Percentiles rank a stretch among this genome's conserved stretches.
phyloP scores from a whole-genome alignment of 352 stramenopile species.

The Globisporangium perplexum region DNA sequence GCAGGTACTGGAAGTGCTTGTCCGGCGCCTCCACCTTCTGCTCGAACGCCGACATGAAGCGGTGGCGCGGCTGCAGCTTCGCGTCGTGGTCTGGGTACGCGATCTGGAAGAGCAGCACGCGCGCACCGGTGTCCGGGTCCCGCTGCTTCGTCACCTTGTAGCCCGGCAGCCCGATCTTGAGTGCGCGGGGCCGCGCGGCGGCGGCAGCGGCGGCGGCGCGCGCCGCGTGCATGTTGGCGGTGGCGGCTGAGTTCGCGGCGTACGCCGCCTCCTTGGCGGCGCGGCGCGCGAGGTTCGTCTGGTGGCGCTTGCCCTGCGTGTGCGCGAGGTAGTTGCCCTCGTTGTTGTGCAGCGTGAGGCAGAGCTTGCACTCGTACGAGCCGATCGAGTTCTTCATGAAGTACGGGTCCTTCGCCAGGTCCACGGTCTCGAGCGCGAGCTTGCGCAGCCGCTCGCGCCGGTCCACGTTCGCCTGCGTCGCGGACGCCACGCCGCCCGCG shows the following conservation, averaged over 20 bases:
- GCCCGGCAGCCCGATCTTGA: conserved; percentile 95
- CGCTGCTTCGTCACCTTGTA: conserved; percentile 97
- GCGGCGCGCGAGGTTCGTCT: conserved; percentile 93
- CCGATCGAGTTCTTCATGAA: conserved; percentile 99
- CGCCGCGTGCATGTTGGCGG: conserved; percentile 38
- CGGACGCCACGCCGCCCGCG: conserved; percentile 66
- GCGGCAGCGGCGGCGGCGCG: conserved; percentile 31
- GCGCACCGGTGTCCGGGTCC: conserved; percentile 76
- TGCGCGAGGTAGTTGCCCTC: conserved; percentile 99
- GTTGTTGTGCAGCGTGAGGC: conserved; percentile 98
- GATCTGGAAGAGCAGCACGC: conserved; percentile 92
- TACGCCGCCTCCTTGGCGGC: conserved; percentile 81
- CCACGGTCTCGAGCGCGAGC: conserved; percentile 98
- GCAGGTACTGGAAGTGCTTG: conserved; percentile 94
- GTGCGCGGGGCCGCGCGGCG: conserved; percentile 57
- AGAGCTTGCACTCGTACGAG: conserved; percentile 99
- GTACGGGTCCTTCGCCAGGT: conserved; percentile 99
- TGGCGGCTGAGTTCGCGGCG: conserved; percentile 38
- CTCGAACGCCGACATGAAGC: conserved; percentile 99
- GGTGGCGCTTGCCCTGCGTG: conserved; percentile 98
- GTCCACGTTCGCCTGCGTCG: conserved; percentile 87
- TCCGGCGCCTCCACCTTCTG: conserved; percentile 97
- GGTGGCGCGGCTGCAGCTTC: conserved; percentile 93
- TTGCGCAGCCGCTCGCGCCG: conserved; percentile 95
- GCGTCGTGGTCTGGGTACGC: conserved; percentile 95